phyloP scores from a whole-genome alignment of 2,329 filamentous ascomycete species.

The Aureobasidium pullulans region DNA sequence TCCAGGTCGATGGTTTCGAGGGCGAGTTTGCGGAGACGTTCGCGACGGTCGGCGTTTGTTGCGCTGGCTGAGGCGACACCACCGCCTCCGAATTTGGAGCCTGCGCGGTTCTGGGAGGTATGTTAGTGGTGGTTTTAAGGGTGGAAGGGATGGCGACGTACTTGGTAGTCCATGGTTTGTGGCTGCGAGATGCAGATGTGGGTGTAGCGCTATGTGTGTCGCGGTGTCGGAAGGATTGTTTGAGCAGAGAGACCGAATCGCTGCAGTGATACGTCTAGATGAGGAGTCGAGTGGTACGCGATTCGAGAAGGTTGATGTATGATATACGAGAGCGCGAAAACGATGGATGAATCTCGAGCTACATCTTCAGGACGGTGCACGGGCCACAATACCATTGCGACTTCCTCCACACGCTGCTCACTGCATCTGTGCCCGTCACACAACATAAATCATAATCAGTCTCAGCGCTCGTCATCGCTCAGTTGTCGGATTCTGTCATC shows the following conservation, averaged over 20 bases:
- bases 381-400: constrained; percentile 8
- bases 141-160: constrained; percentile 20
- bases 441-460: no score
- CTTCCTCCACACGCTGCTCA: not conserved
- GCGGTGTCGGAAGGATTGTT: not conserved
- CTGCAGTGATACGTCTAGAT: not conserved
- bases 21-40: constrained; percentile 93
- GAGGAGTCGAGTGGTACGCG: not conserved
- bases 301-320: not conserved
- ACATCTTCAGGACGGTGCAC: not conserved
- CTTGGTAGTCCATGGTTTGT: constrained; percentile 44
- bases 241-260: not conserved
- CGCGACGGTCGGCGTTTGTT: constrained; percentile 93
- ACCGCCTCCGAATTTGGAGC: constrained; percentile 95
- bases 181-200: not conserved
- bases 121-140: not conserved
- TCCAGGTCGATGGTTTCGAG: constrained; percentile 98
- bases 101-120: constrained; percentile 71
- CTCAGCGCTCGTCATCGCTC: no score
- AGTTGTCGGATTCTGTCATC: no score
- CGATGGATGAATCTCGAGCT: not conserved
- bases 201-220: not conserved
- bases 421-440: no score
- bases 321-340: not conserved
- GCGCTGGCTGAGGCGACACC: constrained; percentile 90